Conservation (phyloP, 1,284 basidiomycete species). For the Trametes hirsuta region DNA sequence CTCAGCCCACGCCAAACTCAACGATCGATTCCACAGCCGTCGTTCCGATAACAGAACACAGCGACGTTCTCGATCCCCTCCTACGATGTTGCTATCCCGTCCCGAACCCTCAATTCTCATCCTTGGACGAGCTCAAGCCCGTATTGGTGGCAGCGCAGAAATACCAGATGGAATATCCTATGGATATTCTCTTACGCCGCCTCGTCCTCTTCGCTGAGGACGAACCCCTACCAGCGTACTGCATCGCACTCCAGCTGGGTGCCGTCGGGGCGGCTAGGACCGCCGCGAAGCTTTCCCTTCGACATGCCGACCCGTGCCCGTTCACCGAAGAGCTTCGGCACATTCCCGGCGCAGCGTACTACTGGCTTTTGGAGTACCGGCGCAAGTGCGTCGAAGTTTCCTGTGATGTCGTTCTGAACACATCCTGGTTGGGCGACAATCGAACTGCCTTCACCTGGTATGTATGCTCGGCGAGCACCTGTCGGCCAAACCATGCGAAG, state of each 20-base stretch:
- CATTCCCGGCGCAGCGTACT: neutral
- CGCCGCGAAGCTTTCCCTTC: neutral
- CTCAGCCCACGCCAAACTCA: conserved; percentile 12
- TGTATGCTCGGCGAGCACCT: neutral
- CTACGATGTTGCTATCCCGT: conserved; percentile 23
- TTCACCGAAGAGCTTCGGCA: neutral
- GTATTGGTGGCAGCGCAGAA: conserved; percentile 23
- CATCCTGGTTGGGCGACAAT: neutral
- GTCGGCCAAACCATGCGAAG: too few species aligned
- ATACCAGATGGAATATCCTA: conserved; percentile 24
- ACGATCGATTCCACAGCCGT: neutral
- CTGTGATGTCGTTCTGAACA: neutral
- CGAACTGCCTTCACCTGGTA: neutral
- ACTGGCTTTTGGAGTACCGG: neutral
- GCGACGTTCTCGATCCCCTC: conserved; percentile 17
- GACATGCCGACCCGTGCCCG: neutral
- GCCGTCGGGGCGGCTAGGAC: neutral
- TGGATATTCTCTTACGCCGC: neutral
- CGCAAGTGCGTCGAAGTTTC: neutral
- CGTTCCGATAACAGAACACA: conserved; percentile 17
- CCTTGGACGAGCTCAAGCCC: conserved; percentile 10
- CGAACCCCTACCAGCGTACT: conserved; percentile 1
- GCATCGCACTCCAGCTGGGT: neutral
- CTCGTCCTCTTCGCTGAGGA: conserved; percentile 1
- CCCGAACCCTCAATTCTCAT: conserved; percentile 3